These are phyloP conservation scores for Melocanna baccifera DNA, from an alignment of 176 grass and related monocot species.

Conservation along the genomic window DNA sequence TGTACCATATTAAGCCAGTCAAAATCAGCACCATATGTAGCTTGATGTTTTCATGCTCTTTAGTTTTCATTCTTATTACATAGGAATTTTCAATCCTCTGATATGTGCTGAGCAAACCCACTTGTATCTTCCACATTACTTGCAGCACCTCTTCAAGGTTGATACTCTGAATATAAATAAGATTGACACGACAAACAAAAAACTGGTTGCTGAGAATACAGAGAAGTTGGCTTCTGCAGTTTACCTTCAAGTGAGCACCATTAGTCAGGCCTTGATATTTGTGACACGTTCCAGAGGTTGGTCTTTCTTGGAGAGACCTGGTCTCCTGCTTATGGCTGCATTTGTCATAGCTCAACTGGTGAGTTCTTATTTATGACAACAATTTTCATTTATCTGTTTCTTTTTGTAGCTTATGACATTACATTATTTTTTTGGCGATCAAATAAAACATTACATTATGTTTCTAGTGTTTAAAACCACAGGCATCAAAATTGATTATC, in stretches of 20 bases:
- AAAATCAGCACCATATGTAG: neutral
- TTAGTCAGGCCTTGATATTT: conserved; percentile 74
- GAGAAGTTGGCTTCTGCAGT: conserved; percentile 56
- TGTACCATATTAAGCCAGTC: neutral
- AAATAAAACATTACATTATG: neutral
- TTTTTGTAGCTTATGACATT: neutral
- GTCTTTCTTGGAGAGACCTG: conserved; percentile 63
- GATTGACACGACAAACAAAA: neutral
- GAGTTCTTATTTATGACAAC: neutral
- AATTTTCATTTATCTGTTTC: neutral
- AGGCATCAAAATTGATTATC: neutral
- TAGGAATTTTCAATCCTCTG: neutral
- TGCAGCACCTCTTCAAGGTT: conserved; percentile 50
- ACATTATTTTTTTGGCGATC: too few species aligned
- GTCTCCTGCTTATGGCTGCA: conserved; percentile 51
- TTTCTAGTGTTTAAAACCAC: neutral
- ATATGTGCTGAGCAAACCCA: neutral
- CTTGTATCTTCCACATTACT: neutral
- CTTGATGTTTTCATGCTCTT: neutral
- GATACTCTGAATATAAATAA: conserved; percentile 30
- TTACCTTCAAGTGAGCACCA: conserved; percentile 81
- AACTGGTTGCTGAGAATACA: neutral
- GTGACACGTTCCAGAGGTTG: conserved; percentile 73
- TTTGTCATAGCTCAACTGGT: conserved; percentile 62
- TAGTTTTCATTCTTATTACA: neutral